Percentiles rank a stretch among this genome's conserved stretches.
phyloP scores from a whole-genome alignment of 345 rosid species.

The Sisymbrium altissimum region DNA sequence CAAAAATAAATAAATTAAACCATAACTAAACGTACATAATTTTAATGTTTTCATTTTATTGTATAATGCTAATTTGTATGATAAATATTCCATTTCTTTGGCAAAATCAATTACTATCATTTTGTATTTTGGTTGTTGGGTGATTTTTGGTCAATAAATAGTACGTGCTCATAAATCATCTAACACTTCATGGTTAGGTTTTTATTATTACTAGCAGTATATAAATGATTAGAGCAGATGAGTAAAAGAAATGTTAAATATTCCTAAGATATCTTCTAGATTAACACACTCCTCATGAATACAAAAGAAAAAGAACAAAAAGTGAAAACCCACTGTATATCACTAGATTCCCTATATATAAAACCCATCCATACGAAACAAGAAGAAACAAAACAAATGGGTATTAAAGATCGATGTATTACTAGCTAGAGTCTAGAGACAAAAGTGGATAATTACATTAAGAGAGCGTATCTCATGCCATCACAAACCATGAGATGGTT shows the following conservation, averaged over 20 bases:
- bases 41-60: neutral
- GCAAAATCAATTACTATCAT: neutral
- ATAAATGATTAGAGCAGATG: neutral
- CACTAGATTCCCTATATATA: neutral
- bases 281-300: conserved; percentile 8
- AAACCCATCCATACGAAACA: conserved; percentile 1
- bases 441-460: conserved; percentile 51
- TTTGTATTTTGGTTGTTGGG: neutral
- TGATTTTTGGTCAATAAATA: neutral
- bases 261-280: neutral
- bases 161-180: neutral
- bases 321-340: conserved; percentile 2
- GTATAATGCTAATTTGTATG: neutral
- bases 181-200: neutral
- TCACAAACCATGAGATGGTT: conserved; percentile 88
- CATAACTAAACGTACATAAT: neutral
- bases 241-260: neutral
- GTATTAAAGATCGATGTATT: conserved; percentile 3
- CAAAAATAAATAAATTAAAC: neutral
- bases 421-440: conserved; percentile 10
- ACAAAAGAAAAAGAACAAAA: neutral
- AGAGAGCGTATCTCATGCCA: conserved; percentile 91
- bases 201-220: neutral
- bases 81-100: neutral
- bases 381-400: conserved; percentile 1